Percentiles rank a stretch among this genome's conserved stretches.
phyloP scores from a whole-genome alignment of 768 basidiomycete species.

The Paxillus ammoniavirescens region DNA sequence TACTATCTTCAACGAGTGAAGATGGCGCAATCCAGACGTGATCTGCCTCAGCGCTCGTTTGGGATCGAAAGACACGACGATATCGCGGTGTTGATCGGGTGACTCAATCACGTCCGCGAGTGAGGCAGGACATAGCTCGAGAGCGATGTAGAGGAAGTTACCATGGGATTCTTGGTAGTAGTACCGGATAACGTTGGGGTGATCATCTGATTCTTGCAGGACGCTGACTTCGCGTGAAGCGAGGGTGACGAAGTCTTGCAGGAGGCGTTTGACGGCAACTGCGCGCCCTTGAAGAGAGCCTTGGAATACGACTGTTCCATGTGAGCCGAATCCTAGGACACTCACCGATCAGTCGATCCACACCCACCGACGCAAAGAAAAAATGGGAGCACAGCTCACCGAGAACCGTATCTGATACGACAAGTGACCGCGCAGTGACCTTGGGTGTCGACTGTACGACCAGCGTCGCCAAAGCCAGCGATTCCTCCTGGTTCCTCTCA shows the following conservation, averaged over 20 bases:
- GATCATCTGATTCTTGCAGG: constrained; percentile 95
- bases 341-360: constrained; percentile 5
- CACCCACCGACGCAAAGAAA: neutral
- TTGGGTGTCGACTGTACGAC: constrained; percentile 25
- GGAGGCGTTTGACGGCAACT: constrained; percentile 96
- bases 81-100: constrained; percentile 75
- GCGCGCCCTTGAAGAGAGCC: constrained; percentile 96
- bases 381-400: constrained; percentile 45
- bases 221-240: constrained; percentile 92
- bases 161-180: constrained; percentile 94
- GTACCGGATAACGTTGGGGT: constrained; percentile 97
- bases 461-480: constrained; percentile 14
- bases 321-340: constrained; percentile 81
- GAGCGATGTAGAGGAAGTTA: constrained; percentile 96
- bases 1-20: constrained; percentile 94
- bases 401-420: constrained; percentile 72
- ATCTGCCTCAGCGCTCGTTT: constrained; percentile 88
- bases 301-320: constrained; percentile 93
- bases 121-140: constrained; percentile 91
- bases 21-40: constrained; percentile 81
- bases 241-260: constrained; percentile 93
- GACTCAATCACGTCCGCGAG: constrained; percentile 85
- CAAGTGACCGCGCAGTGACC: constrained; percentile 45
- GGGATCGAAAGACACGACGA: constrained; percentile 75
- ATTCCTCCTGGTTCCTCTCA: constrained; percentile 18